These are phyloP conservation scores for Wickerhamiella kurtzmanii DNA, from an alignment of 805 yeast genomes.

Conservation along the genomic window DNA sequence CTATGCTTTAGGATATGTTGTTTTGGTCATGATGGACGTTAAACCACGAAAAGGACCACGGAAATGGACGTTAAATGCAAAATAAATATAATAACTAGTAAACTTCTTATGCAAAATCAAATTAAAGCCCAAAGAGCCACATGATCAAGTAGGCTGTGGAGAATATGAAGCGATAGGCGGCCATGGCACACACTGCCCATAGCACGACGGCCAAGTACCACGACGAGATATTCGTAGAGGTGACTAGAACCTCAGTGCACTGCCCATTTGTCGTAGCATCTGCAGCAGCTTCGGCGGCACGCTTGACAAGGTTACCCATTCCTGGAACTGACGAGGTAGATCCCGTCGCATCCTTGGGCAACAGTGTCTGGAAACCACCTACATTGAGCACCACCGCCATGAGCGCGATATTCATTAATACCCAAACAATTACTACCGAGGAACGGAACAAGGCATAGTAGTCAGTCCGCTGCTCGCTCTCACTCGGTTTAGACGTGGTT, in stretches of 20 bases:
- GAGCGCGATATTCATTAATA: conserved; percentile 68
- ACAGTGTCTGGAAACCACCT: conserved; percentile 47
- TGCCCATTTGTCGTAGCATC: conserved; percentile 3
- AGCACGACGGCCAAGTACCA: conserved; percentile 70
- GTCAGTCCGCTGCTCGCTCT: conserved; percentile 49
- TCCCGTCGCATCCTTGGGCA: conserved; percentile 7
- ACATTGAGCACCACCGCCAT: conserved; percentile 73
- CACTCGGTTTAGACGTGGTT: conserved; percentile 23
- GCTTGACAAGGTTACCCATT: not conserved
- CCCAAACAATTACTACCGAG: conserved; percentile 79
- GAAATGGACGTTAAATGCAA: too few species aligned
- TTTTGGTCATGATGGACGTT: too few species aligned
- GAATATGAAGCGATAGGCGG: conserved; percentile 70
- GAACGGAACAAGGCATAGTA: conserved; percentile 88
- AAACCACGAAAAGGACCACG: too few species aligned
- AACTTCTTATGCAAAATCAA: too few species aligned
- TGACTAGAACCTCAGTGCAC: conserved; percentile 24
- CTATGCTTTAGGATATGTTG: too few species aligned
- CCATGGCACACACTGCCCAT: conserved; percentile 89
- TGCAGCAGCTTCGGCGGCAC: conserved; percentile 20
- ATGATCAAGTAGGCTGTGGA: conserved; percentile 44
- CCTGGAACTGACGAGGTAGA: conserved; percentile 13
- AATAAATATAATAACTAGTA: not conserved
- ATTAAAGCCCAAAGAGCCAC: conserved; percentile 23
- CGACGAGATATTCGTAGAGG: conserved; percentile 20